A percentile compares a stretch with the other conserved stretches of the same genome.
Evolutionary conservation across 129 eudicot species (phyloP).

Genomic region (Lonicera japonica): DNA sequence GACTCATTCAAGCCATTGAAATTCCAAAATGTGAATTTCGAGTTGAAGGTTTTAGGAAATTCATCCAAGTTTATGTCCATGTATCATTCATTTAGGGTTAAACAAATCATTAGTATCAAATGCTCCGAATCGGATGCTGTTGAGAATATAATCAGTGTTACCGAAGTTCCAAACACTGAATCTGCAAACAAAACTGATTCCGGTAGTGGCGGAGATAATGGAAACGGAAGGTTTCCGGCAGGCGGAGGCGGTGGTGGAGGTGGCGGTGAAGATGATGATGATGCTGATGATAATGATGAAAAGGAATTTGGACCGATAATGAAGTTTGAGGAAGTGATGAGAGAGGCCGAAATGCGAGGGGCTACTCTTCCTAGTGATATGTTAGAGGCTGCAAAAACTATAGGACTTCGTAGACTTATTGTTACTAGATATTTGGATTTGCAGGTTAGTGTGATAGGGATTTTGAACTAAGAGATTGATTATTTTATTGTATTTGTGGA

Average conservation of each 20-base stretch:
- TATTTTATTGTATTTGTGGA: background rate
- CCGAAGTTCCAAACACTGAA: constrained; percentile 13
- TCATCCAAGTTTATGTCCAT: background rate
- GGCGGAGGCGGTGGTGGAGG: constrained; percentile 31
- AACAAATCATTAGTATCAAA: constrained; percentile 8
- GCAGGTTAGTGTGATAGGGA: constrained; percentile 40
- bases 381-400: constrained; percentile 70
- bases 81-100: constrained; percentile 10
- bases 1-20: background rate
- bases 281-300: constrained; percentile 47
- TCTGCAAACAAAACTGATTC: constrained; percentile 10
- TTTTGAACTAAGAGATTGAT: background rate
- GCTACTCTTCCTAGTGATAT: constrained; percentile 70
- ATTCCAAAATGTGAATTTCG: background rate
- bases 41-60: constrained; percentile 1
- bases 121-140: constrained; percentile 18
- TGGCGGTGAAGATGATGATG: constrained; percentile 22
- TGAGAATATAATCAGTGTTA: background rate
- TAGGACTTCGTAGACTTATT: constrained; percentile 58
- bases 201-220: constrained; percentile 40
- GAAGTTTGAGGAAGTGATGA: constrained; percentile 68
- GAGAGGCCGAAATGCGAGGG: constrained; percentile 60
- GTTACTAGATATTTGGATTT: constrained; percentile 69
- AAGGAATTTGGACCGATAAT: constrained; percentile 77
- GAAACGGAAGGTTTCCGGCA: constrained; percentile 21